These are phyloP conservation scores for Caryopteris hybrid DNA, from an alignment of 305 asterid genomes.

Conservation along the genomic window DNA sequence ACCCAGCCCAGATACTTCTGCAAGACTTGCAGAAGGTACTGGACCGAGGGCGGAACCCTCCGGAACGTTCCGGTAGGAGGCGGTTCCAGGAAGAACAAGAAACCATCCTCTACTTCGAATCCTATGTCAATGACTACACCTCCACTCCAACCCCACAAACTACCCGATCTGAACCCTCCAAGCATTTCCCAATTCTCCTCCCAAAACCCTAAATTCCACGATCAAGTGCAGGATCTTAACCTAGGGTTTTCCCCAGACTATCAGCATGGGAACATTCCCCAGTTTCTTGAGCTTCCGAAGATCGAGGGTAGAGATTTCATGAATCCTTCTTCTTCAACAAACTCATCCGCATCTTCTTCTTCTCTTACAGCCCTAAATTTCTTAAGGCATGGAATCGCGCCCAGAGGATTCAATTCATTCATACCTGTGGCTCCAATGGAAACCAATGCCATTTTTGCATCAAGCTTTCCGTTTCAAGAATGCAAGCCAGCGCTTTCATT, in stretches of 20 bases:
- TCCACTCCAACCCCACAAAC: constrained; percentile 29
- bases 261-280: constrained; percentile 26
- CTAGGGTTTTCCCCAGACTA: constrained; percentile 35
- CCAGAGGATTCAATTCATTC: constrained; percentile 37
- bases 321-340: constrained; percentile 25
- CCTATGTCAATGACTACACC: constrained; percentile 1
- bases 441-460: constrained; percentile 24
- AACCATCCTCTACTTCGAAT: constrained; percentile 9
- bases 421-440: constrained; percentile 28
- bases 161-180: constrained; percentile 48
- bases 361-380: constrained; percentile 46
- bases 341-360: constrained; percentile 18
- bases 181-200: constrained; percentile 20
- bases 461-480: constrained; percentile 56
- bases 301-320: constrained; percentile 24
- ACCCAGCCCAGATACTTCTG: constrained; percentile 83
- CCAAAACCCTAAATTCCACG: constrained; percentile 45
- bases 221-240: constrained; percentile 54
- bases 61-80: constrained; percentile 85
- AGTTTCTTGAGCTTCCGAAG: constrained; percentile 48
- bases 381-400: constrained; percentile 41
- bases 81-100: constrained; percentile 65
- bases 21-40: constrained; percentile 76
- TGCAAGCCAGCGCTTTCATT: constrained; percentile 43
- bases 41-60: constrained; percentile 88